These are phyloP conservation scores for Globisporangium middletonii DNA, from an alignment of 352 stramenopile genomes.

Conservation along the genomic window DNA sequence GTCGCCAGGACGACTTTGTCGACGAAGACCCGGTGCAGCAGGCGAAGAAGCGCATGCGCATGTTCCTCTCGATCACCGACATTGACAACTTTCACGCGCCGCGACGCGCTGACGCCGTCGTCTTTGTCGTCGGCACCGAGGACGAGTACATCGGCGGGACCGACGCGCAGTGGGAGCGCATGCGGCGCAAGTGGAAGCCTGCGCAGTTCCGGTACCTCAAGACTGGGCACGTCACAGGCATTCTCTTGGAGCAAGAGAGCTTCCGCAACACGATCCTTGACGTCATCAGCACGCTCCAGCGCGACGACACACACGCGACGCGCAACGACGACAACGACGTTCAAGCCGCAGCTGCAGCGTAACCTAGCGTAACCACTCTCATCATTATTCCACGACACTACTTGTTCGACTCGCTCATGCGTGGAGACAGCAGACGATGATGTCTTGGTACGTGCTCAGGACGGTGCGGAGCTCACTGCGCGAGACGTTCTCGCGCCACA, in stretches of 20 bases:
- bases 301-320: neutral
- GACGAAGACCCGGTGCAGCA: slow-evolving; percentile 53
- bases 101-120: slow-evolving; percentile 52
- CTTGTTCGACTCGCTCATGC: slow-evolving; percentile 2
- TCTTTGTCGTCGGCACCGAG: slow-evolving; percentile 74
- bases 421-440: slow-evolving; percentile 76
- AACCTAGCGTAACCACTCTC: neutral
- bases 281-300: slow-evolving; percentile 29
- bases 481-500: slow-evolving; percentile 84
- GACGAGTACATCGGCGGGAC: slow-evolving; percentile 71
- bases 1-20: slow-evolving; percentile 10
- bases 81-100: slow-evolving; percentile 77
- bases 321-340: too few species aligned
- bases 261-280: slow-evolving; percentile 73
- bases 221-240: slow-evolving; percentile 72
- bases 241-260: slow-evolving; percentile 61
- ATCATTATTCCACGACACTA: neutral
- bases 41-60: slow-evolving; percentile 70
- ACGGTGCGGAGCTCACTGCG: slow-evolving; percentile 74
- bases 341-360: neutral
- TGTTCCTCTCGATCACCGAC: slow-evolving; percentile 77
- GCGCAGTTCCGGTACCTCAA: slow-evolving; percentile 60
- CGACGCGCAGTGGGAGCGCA: slow-evolving; percentile 51
- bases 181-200: slow-evolving; percentile 48
- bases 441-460: slow-evolving; percentile 81